These are phyloP conservation scores for Rhodocollybia butyracea DNA, from an alignment of 768 basidiomycete genomes.

Conservation along the genomic window DNA sequence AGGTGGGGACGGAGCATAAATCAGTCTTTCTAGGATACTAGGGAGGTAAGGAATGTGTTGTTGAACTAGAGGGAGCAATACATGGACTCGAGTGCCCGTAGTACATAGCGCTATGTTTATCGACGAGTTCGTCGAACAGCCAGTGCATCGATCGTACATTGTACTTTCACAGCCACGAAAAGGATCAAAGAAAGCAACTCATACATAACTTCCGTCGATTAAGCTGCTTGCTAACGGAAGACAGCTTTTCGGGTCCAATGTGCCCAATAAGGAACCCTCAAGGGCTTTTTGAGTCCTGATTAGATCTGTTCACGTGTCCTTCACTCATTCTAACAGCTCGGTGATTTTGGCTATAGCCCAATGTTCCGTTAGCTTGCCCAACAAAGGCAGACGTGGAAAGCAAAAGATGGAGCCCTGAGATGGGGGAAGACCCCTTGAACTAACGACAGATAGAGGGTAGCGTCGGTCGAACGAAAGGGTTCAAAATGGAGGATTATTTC, in stretches of 20 bases:
- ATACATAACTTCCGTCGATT: neutral
- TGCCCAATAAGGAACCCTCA: constrained; percentile 32
- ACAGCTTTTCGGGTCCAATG: constrained; percentile 29
- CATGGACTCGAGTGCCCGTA: too few species aligned
- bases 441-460: constrained; percentile 22
- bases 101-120: too few species aligned
- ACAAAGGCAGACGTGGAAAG: constrained; percentile 11
- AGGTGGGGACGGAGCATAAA: constrained; percentile 4
- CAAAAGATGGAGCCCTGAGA: constrained; percentile 16
- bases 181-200: constrained; percentile 4
- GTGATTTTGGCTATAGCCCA: constrained; percentile 10
- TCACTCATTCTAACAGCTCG: constrained; percentile 20
- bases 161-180: constrained; percentile 20
- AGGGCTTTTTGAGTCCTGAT: constrained; percentile 20
- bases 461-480: constrained; percentile 14
- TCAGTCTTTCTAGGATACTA: neutral
- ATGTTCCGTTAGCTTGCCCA: constrained; percentile 4
- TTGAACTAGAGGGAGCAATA: too few species aligned
- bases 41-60: neutral
- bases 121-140: too few species aligned
- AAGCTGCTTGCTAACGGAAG: neutral
- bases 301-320: constrained; percentile 18
- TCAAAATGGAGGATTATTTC: constrained; percentile 7
- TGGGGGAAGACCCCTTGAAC: neutral
- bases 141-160: neutral